These are phyloP conservation scores for Emericellopsis terricola DNA, from an alignment of 495 filamentous ascomycete genomes.

Conservation along the genomic window DNA sequence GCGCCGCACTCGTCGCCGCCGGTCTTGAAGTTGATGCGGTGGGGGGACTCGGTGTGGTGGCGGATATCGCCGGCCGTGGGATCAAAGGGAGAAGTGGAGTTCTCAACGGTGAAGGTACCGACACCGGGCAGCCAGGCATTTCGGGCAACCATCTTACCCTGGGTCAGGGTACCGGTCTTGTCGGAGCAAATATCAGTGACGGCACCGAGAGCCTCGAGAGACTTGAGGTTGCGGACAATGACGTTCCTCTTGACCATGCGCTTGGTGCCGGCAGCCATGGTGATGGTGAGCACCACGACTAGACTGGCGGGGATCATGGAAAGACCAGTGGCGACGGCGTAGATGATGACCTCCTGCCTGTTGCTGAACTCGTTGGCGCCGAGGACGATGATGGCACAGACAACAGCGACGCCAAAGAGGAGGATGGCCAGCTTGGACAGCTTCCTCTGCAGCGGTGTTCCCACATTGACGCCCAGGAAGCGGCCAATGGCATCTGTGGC, in stretches of 20 bases:
- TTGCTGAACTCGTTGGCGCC: slow-evolving; percentile 27
- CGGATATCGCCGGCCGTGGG: slow-evolving; percentile 34
- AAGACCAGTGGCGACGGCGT: slow-evolving; percentile 40
- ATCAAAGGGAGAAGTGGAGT: slow-evolving; percentile 36
- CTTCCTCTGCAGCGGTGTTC: slow-evolving; percentile 33
- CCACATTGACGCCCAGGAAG: slow-evolving; percentile 51
- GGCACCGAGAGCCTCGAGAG: slow-evolving; percentile 41
- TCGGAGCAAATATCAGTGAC: slow-evolving; percentile 60
- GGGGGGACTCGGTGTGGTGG: slow-evolving; percentile 18
- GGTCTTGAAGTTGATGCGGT: slow-evolving; percentile 4
- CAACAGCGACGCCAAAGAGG: slow-evolving; percentile 27
- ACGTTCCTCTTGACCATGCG: slow-evolving; percentile 30
- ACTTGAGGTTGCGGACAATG: slow-evolving; percentile 31
- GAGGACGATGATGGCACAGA: slow-evolving; percentile 32
- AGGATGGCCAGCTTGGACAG: slow-evolving; percentile 29
- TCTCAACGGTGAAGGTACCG: slow-evolving; percentile 42
- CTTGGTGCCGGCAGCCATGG: slow-evolving; percentile 35
- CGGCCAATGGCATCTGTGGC: slow-evolving; percentile 44
- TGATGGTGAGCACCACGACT: slow-evolving; percentile 35
- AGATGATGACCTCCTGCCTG: slow-evolving; percentile 29
- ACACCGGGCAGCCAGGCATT: slow-evolving; percentile 32
- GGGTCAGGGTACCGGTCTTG: slow-evolving; percentile 55
- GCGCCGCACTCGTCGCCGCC: slow-evolving; percentile 4
- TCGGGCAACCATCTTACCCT: slow-evolving; percentile 42
- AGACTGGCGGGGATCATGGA: slow-evolving; percentile 38